Conservation (phyloP, 2,329 filamentous ascomycete genomes). For the Penicillium paneum region DNA sequence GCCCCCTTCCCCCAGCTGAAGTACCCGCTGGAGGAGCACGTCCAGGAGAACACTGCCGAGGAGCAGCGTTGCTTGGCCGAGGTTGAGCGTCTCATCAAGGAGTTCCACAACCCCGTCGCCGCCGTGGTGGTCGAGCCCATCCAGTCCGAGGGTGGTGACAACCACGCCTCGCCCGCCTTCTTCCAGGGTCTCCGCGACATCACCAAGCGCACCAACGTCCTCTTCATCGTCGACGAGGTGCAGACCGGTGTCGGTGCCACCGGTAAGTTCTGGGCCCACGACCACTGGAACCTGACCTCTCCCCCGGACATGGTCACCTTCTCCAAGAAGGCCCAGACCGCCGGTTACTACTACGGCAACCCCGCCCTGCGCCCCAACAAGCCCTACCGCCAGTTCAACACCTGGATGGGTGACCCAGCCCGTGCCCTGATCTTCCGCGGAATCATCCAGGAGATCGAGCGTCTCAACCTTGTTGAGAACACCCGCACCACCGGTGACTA, state of each 20-base stretch:
- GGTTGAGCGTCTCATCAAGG: conserved; percentile 75
- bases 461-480: conserved; percentile 71
- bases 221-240: conserved; percentile 90
- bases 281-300: conserved; percentile 79
- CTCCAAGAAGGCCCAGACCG: conserved; percentile 91
- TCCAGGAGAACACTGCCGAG: conserved; percentile 73
- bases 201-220: conserved; percentile 63
- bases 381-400: conserved; percentile 95
- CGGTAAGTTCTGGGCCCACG: conserved; percentile 94
- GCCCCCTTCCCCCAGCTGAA: conserved; percentile 81
- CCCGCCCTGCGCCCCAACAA: conserved; percentile 79
- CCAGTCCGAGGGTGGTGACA: conserved; percentile 91
- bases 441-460: conserved; percentile 77
- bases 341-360: conserved; percentile 88
- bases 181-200: conserved; percentile 79
- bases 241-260: conserved; percentile 92
- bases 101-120: conserved; percentile 73
- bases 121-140: conserved; percentile 86
- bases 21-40: conserved; percentile 80
- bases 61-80: conserved; percentile 79
- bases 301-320: conserved; percentile 94
- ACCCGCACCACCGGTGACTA: conserved; percentile 77
- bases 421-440: conserved; percentile 80
- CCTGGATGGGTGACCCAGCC: conserved; percentile 92
- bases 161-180: conserved; percentile 84